Evolutionary conservation across 1,139 yeast species (phyloP), one percentile per base, ranked within the genome.

Genomic region (Candida neerlandica): DNA sequence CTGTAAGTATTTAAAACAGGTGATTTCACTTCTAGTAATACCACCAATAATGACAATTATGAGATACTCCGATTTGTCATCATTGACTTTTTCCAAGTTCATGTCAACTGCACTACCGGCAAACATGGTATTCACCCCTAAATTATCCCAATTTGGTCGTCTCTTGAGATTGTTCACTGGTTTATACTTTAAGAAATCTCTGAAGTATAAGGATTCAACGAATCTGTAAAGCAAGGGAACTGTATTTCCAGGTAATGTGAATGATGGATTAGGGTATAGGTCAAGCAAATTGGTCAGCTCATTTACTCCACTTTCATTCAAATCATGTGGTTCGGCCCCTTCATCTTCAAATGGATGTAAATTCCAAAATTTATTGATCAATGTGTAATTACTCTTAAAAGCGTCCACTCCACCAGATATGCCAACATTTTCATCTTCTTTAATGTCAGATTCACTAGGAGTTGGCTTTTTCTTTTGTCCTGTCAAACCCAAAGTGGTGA

Each of bases 1-100:
- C 47, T 85, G 81, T 29, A 86, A 68, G 50, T 76, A 77, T 58
- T 85, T 73, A 49, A 89, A 72, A 16, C 90, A 84, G 11, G 89
- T 78, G 11, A 89, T 70, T 63, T 89, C 96, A 12, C 90, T 80
- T 61, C 86, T 79, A 0, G 96, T 87, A n/a, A 89, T 71, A 0
- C 96, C 96, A 7, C 96, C 96, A 39, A 89, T 64, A 49, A 80
- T 60, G 29, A 75, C 74, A 3, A 81, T 68, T 29, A 87, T 69
- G 33, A 86, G 76, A 46, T 80, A 80, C 61, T 75, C 73, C 30
- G 50, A 46, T 26, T 44, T 50, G 30, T 50, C 53, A 47, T 69
- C 71, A 61, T 63, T 67, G 18, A 56, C 59, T 49, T 69, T 71
- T 40, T 67, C 64, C 3, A 78, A 54, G 45, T 71, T 70, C 26